Base-by-base conservation (phyloP, 2,329 filamentous ascomycete genomes). In the Penicillium palitans region DNA sequence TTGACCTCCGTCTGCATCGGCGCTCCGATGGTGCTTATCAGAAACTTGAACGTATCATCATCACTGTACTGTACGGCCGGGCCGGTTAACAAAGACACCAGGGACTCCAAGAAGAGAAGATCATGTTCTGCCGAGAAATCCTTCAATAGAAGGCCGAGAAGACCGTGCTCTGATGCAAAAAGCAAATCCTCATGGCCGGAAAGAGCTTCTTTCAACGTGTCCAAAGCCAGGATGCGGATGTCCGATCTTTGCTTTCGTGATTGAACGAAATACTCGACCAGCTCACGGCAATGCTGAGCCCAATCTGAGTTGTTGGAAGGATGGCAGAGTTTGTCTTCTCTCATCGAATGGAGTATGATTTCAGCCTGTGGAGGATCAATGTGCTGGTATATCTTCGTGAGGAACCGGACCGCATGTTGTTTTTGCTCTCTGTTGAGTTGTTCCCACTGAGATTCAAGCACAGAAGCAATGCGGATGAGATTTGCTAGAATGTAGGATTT, bases 141-240 rank as follows among this genome's bases (percentile, higher is more conserved):
- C 27, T 68, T 63, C 37, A 76, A 61, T 24, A 77, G 67, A 33
- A 70, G 63, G 29, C 67, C 58, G 15, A 76, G 59, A 39, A 78
- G 64, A 2, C 71, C 72, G 24, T 74, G 62, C 41, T 70, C 64
- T 33, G 72, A 65, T 33, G 75, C 73, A 17, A 71, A 68, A 17
- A 66, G 50, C 3, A 73, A 52, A 41, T 67, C 62, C 12, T 76
- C 72, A 33, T 70, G 62, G 21, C 60, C 71, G 12, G 63, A 60
- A 52, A 77, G 73, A 17, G 75, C 71, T n/a, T 77, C 74, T 62
- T 75, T 75, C 17, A 78, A 58, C 2, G 70, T 72, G 31, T 74
- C 72, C 41, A 78, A 63, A 40, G 76, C 76, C 12, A 73, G 56
- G 7, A 77, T 73, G 33, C 76, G 76, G 50, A 76, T 68, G 42